Evolutionary conservation across 2,329 filamentous ascomycete species (phyloP), one percentile per base, ranked within the genome.

Genomic region (Fusarium sp.): DNA sequence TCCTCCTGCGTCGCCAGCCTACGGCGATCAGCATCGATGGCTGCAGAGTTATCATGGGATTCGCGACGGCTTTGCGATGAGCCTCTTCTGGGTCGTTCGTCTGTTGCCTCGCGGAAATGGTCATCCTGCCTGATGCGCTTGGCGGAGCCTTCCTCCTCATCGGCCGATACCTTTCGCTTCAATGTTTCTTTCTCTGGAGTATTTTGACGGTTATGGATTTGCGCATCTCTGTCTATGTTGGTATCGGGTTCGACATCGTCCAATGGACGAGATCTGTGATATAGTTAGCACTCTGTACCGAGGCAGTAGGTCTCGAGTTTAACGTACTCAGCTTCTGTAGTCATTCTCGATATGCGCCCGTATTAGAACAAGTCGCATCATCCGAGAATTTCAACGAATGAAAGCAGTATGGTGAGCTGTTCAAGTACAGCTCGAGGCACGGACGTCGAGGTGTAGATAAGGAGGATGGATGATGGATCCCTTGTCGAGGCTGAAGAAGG

Each of bases 1-100:
- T 98, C 95, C 74, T 96, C 91, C 62, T 89, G 78, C 6, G 73
- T 75, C 38, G 75, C 77, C 7, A 70, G 61, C 42, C 58, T 71
- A 40, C 69, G 69, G 58, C 74, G 68, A 59, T 76, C 73, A n/a
- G 61, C 40, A 16, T 72, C 66, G 2, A 54, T 10, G 9, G 8
- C 57, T 7, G 36, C 49, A 27, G 64, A 49, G 49, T 58, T 54
- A 2, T 53, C 64, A 11, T 69, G 40, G 4, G 67, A 69, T 20
- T 55, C 54, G 31, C 58, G 67, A 16, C 61, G 67, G 5, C 31
- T 36, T 46, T 54, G 51, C 2, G 68, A 59, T 2, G 74, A 73
- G 11, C 62, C 64, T 50, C 61, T 68, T 57, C 67, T 63, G 40
- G 68, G 59, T 29, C 59, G 60, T 58, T 64, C 58, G 53, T 42